Base-by-base conservation (phyloP, 495 filamentous ascomycete genomes). In the Melanomma pulvis-pyrius region DNA sequence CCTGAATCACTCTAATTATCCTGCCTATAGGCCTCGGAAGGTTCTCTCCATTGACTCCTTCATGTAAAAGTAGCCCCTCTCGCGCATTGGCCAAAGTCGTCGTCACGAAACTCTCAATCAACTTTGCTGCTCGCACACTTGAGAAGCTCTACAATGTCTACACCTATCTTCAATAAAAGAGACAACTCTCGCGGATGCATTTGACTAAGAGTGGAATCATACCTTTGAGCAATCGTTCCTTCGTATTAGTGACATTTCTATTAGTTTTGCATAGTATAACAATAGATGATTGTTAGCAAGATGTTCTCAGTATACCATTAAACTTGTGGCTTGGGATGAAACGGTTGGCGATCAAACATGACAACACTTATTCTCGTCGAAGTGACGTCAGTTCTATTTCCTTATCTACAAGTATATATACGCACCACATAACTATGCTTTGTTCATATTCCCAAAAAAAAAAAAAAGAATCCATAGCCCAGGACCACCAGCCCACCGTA, bases 31-130 rank as follows among this genome's bases (percentile, higher is more conserved):
- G 28, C 59, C 32, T 19, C 19, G 65, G 25, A 59, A 49, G 55
- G 61, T 60, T 30, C 21, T 65, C 0, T 59, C 55, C 6, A 55
- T 59, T 9, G 48, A 48, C 21, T 59, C 55, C 4, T 55, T 61
- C 26, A 69, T 69, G 48, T 12, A 48, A 25, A 26, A 50, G 28
- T 9, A n/a, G 50, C 24, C 56, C 41, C 36, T 3, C 4, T 44
- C 5, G 6, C 6, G 32, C 32, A 6, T 36, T 44, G 13, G 17
- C 39, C 39, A 44, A 44, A n/a, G 39, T 15, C n/a, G 39, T 17
- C 39, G 8, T 12, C 39, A 15, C 39, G 13, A n/a, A 61, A 21
- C 58, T 26, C 22, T 17, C 53, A 41, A 11, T 53, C 19, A 26
- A 5, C n/a, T 15, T 21, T 24, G 41, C 51, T 49, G 13, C 30